Base-by-base conservation (phyloP, 257 asterid species). In the Ophiorrhiza pumila region DNA sequence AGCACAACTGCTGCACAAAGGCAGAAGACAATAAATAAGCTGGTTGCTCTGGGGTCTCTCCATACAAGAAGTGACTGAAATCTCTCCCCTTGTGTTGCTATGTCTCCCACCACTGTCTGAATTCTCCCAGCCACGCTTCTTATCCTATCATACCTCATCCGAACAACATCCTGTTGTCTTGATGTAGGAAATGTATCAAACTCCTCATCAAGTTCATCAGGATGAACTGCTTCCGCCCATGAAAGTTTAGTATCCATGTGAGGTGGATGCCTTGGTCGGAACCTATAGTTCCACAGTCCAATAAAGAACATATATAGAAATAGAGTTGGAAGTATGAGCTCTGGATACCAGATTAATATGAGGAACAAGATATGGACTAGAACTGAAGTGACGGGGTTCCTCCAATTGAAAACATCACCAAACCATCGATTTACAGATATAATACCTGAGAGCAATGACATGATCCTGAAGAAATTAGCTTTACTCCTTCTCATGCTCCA, bases 401-500 rank as follows among this genome's bases (percentile, higher is more conserved):
- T 87, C 93, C 97, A 89, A 20, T 73, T 66, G 74, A 91, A 82
- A 1, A 89, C 86, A 5, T 84, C 89, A 1, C 62, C 64, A 47
- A 89, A 82, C 96, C 97, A 91, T 47, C 76, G 73, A 50, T 77
- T 80, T 9, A 74, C n/a, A 0, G 92, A 84, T 4, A 85, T 74
- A 18, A 86, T 9, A 1, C 91, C 90, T 0, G 96, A 83, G 13
- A 86, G 49, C 4, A 91, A 74, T 7, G 90, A 70, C 96, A 83
- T 89, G 37, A 91, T 79, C 53, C 97, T 46, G 71, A 87, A 87
- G 85, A 89, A 89, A 67, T 87, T 87, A 10, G 92, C 96, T 66
- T 89, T 91, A 83, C 97, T 91, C 74, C 93, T 68, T 70, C 97
- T 81, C 96, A 91, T 87, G 55, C 96, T 89, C 94, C 96, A 91